phyloP scores from a whole-genome alignment of 495 filamentous ascomycete genomes.

The Hypoxylon lienhwacheense region DNA sequence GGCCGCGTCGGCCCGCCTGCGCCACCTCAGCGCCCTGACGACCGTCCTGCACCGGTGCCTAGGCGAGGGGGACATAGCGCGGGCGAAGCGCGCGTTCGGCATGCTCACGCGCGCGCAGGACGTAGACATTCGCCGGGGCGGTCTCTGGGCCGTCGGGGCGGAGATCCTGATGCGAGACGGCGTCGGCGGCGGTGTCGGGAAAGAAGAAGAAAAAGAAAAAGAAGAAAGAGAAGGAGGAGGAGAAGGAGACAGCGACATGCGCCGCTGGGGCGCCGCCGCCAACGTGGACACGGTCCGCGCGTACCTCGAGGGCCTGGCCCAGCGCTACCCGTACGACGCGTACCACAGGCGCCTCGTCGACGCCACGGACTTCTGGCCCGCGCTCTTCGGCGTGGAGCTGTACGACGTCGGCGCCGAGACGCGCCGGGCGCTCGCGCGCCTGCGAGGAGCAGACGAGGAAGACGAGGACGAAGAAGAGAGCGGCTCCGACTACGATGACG shows the following conservation, averaged over 20 bases:
- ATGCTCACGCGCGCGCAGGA: slow-evolving; percentile 37
- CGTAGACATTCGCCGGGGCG: slow-evolving; percentile 43
- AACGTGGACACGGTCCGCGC: slow-evolving; percentile 33
- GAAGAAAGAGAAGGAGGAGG: not conserved
- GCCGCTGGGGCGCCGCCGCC: slow-evolving; percentile 29
- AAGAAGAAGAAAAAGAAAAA: slow-evolving; percentile 10
- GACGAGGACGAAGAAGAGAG: slow-evolving; percentile 5
- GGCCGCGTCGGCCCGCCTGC: slow-evolving; percentile 22
- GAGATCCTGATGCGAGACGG: slow-evolving; percentile 48
- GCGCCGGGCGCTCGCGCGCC: slow-evolving; percentile 8
- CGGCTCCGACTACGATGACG: no score
- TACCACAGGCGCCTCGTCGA: slow-evolving; percentile 32
- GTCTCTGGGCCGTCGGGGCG: slow-evolving; percentile 47
- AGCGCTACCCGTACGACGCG: slow-evolving; percentile 43
- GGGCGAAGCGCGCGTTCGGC: slow-evolving; percentile 46
- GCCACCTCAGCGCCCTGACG: slow-evolving; percentile 39
- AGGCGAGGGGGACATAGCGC: slow-evolving; percentile 41
- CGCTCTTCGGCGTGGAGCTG: slow-evolving; percentile 47
- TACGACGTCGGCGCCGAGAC: slow-evolving; percentile 41
- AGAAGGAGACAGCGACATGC: not conserved
- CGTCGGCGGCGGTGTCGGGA: no score
- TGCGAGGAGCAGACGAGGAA: slow-evolving; percentile 11
- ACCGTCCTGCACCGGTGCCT: slow-evolving; percentile 44
- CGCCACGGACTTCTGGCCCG: slow-evolving; percentile 47
- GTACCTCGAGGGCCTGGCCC: slow-evolving; percentile 45